Conservation (phyloP, 2,329 filamentous ascomycete genomes). For the Alternaria sp. region DNA sequence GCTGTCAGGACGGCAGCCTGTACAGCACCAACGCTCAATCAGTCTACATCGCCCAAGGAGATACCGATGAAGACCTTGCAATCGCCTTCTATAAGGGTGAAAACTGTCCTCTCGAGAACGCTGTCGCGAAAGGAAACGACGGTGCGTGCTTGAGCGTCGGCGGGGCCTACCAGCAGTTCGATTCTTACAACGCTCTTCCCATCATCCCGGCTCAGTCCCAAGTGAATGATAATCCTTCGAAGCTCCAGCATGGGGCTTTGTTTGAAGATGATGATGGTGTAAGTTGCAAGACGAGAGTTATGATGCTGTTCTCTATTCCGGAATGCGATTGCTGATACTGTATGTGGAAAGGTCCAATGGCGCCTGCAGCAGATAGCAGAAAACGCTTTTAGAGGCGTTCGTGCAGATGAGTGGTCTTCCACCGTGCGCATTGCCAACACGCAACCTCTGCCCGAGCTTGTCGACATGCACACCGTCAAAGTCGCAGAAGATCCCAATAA, state of each 20-base stretch:
- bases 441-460: neutral
- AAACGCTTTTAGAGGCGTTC: neutral
- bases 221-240: neutral
- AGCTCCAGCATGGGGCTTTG: neutral
- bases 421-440: neutral
- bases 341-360: neutral
- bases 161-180: neutral
- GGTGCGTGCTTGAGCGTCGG: neutral
- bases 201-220: neutral
- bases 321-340: neutral
- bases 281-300: neutral
- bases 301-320: neutral
- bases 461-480: neutral
- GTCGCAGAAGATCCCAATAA: neutral
- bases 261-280: neutral
- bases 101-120: neutral
- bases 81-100: neutral
- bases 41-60: neutral
- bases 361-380: neutral
- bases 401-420: neutral
- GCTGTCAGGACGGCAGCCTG: neutral
- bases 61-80: neutral
- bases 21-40: neutral
- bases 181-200: neutral
- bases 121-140: neutral